Evolutionary conservation across 2,329 filamentous ascomycete species (phyloP).

Genomic region (Hypocreales sp.): DNA sequence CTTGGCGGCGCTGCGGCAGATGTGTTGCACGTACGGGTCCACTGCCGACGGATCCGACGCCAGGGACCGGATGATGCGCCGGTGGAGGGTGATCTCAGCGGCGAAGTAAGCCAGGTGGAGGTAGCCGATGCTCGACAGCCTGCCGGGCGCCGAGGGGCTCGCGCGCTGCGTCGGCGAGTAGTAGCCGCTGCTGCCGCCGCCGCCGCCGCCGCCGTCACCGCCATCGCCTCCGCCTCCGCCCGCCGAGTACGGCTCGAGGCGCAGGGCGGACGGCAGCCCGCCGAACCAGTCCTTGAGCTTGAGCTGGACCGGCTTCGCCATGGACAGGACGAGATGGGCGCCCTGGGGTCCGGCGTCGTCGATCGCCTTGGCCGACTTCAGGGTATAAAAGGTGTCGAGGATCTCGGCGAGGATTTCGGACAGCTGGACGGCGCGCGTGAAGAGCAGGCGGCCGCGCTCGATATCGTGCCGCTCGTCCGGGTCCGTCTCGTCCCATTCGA

Average conservation of each 20-base stretch:
- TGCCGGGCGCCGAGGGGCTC: conserved; percentile 16
- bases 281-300: conserved; percentile 74
- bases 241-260: conserved; percentile 45
- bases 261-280: conserved; percentile 43
- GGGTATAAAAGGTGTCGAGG: conserved; percentile 68
- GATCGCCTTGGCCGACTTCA: conserved; percentile 58
- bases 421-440: conserved; percentile 60
- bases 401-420: conserved; percentile 66
- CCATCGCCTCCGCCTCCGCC: too few relatives aligned
- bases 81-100: conserved; percentile 83
- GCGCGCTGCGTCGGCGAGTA: conserved; percentile 5
- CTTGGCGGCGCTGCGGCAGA: conserved; percentile 86
- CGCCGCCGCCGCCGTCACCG: too few relatives aligned
- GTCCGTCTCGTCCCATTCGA: conserved; percentile 48
- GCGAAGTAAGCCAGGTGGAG: conserved; percentile 88
- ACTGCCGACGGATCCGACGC: conserved; percentile 25
- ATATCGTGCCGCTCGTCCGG: conserved; percentile 47
- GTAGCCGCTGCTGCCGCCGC: conserved; percentile 7
- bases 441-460: conserved; percentile 53
- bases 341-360: conserved; percentile 51
- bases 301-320: conserved; percentile 69
- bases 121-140: conserved; percentile 52
- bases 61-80: conserved; percentile 76
- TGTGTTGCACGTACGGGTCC: conserved; percentile 75
- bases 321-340: conserved; percentile 55